Evolutionary conservation across 257 asterid genomes (phyloP), one percentile per base, ranked within the genome.

Genomic region (Plantago ovata): DNA sequence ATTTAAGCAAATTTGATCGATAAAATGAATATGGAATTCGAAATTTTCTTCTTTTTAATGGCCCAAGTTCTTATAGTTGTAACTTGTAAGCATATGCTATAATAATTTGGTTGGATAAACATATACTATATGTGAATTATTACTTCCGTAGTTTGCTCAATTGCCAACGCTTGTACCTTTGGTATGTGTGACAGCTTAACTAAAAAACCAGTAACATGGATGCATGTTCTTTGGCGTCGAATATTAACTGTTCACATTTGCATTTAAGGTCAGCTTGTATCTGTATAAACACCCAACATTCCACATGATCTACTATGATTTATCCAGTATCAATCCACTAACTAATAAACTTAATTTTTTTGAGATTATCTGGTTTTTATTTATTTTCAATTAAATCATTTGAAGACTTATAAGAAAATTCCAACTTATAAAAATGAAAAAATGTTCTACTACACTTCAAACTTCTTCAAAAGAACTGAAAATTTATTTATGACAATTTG

Each of bases 161-260:
- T 57, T 62, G 36, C 38, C 55, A 53, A 44, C 13, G 53, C 21
- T 64, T 69, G 39, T 46, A 39, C 14, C 12, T n/a, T 13, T 53
- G 52, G 58, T 71, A 69, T 10, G 65, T 65, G 69, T 78, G 81
- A 76, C 79, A 75, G 78, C 72, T 43, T 69, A 77, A 60, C 79
- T 63, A 50, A 61, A 66, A 50, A 63, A 33, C 62, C 69, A 67
- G 56, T 52, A 74, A 76, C 85, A 72, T 80, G 86, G 77, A 33
- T 70, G 69, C 92, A 82, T 78, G 83, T 82, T 79, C 81, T 61
- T 28, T 65, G 66, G 70, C 65, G 72, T 48, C 65, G 53, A 32
- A 54, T 39, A 38, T 11, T 63, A 11, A 47, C 48, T 52, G 61
- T 50, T 58, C 52, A 38, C 59, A 39, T 22, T 40, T 51, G 43